phyloP scores from a whole-genome alignment of 306 rosid genomes.

The Inga laurina region DNA sequence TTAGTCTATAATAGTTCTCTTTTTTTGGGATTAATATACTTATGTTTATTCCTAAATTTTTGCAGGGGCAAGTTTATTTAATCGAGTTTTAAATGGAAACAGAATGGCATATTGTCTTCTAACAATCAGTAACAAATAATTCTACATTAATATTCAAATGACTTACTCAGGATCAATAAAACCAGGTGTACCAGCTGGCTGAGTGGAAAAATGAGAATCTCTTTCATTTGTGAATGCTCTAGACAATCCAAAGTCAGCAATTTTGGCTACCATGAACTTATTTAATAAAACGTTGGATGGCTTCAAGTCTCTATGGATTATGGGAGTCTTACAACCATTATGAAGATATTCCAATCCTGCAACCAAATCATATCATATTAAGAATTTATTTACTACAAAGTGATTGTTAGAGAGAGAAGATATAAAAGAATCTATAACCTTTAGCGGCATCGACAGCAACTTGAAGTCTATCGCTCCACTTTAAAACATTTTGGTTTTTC shows the following conservation, averaged over 20 bases:
- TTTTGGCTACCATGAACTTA: slow-evolving; percentile 36
- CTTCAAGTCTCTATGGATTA: slow-evolving; percentile 45
- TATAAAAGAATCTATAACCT: background rate
- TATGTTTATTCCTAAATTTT: too few relatives aligned
- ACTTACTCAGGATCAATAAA: slow-evolving; percentile 44
- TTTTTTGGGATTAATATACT: too few relatives aligned
- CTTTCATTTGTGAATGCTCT: slow-evolving; percentile 7
- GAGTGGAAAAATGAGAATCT: slow-evolving; percentile 28
- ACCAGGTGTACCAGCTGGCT: slow-evolving; percentile 26
- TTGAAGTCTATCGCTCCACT: slow-evolving; percentile 31
- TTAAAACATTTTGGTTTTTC: slow-evolving; percentile 9
- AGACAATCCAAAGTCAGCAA: slow-evolving; percentile 48
- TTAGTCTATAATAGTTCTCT: background rate
- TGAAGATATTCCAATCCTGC: slow-evolving; percentile 31
- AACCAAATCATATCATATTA: too few relatives aligned
- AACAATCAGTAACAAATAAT: too few relatives aligned
- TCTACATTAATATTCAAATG: too few relatives aligned
- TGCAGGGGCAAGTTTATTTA: too few relatives aligned
- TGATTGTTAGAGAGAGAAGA: background rate
- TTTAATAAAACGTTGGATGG: slow-evolving; percentile 41
- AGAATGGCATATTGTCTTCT: background rate
- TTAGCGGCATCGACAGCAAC: background rate
- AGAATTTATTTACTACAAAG: too few relatives aligned
- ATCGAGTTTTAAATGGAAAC: background rate
- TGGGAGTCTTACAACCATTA: slow-evolving; percentile 25